phyloP scores from a whole-genome alignment of 1,284 basidiomycete species.

The Ceratobasidium sp. region DNA sequence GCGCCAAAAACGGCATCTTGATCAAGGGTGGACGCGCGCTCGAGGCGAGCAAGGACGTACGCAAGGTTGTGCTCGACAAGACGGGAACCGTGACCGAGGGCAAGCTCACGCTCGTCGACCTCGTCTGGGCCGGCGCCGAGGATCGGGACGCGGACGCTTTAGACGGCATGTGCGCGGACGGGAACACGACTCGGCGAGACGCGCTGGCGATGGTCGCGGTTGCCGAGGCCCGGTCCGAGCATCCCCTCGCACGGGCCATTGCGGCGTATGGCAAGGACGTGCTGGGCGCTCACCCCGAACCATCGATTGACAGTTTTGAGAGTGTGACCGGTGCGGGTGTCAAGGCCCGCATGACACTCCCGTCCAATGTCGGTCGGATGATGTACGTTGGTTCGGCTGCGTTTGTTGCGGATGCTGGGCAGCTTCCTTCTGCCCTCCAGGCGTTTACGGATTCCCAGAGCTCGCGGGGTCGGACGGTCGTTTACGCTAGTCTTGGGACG shows the following conservation, averaged over 20 bases:
- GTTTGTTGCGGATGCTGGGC: constrained; percentile 65
- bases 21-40: constrained; percentile 97
- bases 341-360: constrained; percentile 66
- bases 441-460: constrained; percentile 73
- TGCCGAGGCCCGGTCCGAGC: constrained; percentile 91
- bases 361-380: constrained; percentile 51
- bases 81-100: constrained; percentile 96
- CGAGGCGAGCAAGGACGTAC: constrained; percentile 86
- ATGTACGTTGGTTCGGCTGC: constrained; percentile 77
- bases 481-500: constrained; percentile 68
- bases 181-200: constrained; percentile 64
- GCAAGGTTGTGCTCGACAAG: constrained; percentile 91
- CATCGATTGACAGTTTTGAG: constrained; percentile 67
- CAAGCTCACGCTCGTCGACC: constrained; percentile 72
- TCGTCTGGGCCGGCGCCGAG: constrained; percentile 71
- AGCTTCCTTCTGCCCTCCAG: constrained; percentile 65
- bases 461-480: constrained; percentile 76
- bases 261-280: constrained; percentile 78
- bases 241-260: constrained; percentile 93
- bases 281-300: constrained; percentile 56
- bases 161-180: constrained; percentile 63
- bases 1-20: constrained; percentile 94
- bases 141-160: constrained; percentile 52
- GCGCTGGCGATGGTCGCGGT: constrained; percentile 83
- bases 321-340: constrained; percentile 90